These are phyloP conservation scores for Bryum argenteum DNA, from an alignment of 225 moss, liverwort and hornwort species.

Conservation along the genomic window DNA sequence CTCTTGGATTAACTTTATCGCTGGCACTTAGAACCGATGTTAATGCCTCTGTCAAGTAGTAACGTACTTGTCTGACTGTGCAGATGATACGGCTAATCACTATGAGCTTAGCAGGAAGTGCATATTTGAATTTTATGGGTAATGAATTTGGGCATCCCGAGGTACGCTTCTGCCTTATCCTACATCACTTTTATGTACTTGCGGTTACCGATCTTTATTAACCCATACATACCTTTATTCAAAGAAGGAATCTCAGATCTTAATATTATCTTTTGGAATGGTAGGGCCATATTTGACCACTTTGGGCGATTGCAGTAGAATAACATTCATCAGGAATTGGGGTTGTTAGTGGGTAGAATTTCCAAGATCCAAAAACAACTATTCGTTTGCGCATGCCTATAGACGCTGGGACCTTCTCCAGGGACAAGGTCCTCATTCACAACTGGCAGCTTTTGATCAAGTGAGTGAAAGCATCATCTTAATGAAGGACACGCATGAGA, in stretches of 20 bases:
- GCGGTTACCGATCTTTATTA: slow-evolving; percentile 2
- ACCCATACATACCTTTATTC: background rate
- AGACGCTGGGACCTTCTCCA: slow-evolving; percentile 78
- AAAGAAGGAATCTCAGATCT: background rate
- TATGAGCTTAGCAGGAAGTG: slow-evolving; percentile 83
- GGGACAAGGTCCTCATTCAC: slow-evolving; percentile 70
- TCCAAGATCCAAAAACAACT: slow-evolving; percentile 75
- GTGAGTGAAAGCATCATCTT: slow-evolving; percentile 46
- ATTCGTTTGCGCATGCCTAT: slow-evolving; percentile 68
- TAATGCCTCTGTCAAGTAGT: background rate
- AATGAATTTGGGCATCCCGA: slow-evolving; percentile 99
- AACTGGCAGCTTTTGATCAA: slow-evolving; percentile 85
- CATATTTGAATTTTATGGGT: slow-evolving; percentile 90
- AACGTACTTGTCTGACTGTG: slow-evolving; percentile 37
- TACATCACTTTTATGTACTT: background rate
- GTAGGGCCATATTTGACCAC: no score
- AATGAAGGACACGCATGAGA: background rate
- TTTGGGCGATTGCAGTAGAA: background rate
- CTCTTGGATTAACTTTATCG: background rate
- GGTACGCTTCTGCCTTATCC: slow-evolving; percentile 48
- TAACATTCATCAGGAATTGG: slow-evolving; percentile 6
- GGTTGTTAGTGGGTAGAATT: slow-evolving; percentile 88
- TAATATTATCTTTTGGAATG: background rate
- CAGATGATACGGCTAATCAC: slow-evolving; percentile 94
- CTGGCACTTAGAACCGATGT: slow-evolving; percentile 15